phyloP scores from a whole-genome alignment of 1,284 basidiomycete species.

The Xerocomus minutiporus region DNA sequence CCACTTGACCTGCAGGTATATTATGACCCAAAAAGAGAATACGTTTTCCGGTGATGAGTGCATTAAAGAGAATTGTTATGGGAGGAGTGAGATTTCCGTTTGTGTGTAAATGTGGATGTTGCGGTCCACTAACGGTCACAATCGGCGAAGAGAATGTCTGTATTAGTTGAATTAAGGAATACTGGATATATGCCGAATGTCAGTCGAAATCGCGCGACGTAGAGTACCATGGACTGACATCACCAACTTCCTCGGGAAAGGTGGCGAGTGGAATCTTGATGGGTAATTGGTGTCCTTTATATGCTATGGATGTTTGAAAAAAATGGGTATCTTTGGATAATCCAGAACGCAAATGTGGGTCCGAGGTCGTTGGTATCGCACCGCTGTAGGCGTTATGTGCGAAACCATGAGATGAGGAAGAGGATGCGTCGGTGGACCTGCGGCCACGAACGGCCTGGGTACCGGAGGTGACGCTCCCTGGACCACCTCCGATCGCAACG shows the following conservation, averaged over 20 bases:
- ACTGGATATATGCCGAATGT: conserved; percentile 45
- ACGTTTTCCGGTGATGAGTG: conserved; percentile 88
- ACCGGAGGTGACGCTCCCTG: conserved; percentile 36
- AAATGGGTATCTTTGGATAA: conserved; percentile 88
- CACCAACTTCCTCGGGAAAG: conserved; percentile 92
- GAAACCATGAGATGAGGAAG: conserved; percentile 49
- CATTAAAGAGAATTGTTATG: conserved; percentile 92
- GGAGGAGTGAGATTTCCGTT: conserved; percentile 89
- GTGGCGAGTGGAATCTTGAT: conserved; percentile 83
- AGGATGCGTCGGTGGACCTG: conserved; percentile 67
- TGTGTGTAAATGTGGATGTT: conserved; percentile 90
- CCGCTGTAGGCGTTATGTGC: conserved; percentile 22
- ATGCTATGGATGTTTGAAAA: conserved; percentile 80
- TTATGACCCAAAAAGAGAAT: conserved; percentile 91
- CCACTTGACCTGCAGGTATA: conserved; percentile 82
- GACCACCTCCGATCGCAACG: conserved; percentile 33
- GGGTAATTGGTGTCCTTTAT: conserved; percentile 74
- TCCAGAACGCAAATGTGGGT: conserved; percentile 44
- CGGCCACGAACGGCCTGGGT: conserved; percentile 49
- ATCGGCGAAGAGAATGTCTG: conserved; percentile 78
- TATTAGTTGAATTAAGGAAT: conserved; percentile 88
- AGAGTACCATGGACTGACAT: conserved; percentile 52
- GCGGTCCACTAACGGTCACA: conserved; percentile 64
- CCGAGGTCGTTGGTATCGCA: conserved; percentile 39
- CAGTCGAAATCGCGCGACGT: conserved; percentile 5